A percentile compares a stretch with the other conserved stretches of the same genome.
Evolutionary conservation across 441 rosid genomes (phyloP).

Genomic region (Gossypium trilobum): DNA sequence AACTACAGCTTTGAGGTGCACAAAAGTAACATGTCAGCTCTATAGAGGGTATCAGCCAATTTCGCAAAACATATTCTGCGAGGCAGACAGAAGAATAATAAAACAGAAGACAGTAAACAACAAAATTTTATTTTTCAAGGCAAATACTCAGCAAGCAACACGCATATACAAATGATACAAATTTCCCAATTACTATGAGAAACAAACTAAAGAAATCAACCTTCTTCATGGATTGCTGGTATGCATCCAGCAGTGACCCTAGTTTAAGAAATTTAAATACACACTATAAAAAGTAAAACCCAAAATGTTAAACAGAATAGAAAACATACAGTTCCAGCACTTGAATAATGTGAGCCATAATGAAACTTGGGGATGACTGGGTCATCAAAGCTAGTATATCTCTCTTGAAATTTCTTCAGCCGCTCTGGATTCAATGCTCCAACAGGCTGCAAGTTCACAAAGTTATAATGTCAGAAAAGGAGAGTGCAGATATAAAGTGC

Average conservation of each 20-base stretch:
- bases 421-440: slow-evolving; percentile 89
- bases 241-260: slow-evolving; percentile 14
- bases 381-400: slow-evolving; percentile 97
- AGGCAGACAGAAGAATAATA: slow-evolving; percentile 5
- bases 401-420: slow-evolving; percentile 82
- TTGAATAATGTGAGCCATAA: slow-evolving; percentile 98
- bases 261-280: slow-evolving; percentile 11
- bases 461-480: slow-evolving; percentile 23
- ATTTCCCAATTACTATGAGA: slow-evolving; percentile 6
- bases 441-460: slow-evolving; percentile 69
- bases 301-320: slow-evolving; percentile 6
- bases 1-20: slow-evolving; percentile 3
- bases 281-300: not conserved
- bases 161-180: not conserved
- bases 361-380: slow-evolving; percentile 98
- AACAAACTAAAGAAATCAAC: slow-evolving; percentile 9
- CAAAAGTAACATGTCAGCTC: not conserved
- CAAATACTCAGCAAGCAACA: not conserved
- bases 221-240: not conserved
- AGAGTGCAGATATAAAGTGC: slow-evolving; percentile 12
- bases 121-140: not conserved
- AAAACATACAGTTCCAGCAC: slow-evolving; percentile 87
- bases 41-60: not conserved
- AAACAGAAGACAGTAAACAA: not conserved
- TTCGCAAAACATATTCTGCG: not conserved